Conservation (phyloP, 495 filamentous ascomycete genomes). For the Neurospora tetraspora region DNA sequence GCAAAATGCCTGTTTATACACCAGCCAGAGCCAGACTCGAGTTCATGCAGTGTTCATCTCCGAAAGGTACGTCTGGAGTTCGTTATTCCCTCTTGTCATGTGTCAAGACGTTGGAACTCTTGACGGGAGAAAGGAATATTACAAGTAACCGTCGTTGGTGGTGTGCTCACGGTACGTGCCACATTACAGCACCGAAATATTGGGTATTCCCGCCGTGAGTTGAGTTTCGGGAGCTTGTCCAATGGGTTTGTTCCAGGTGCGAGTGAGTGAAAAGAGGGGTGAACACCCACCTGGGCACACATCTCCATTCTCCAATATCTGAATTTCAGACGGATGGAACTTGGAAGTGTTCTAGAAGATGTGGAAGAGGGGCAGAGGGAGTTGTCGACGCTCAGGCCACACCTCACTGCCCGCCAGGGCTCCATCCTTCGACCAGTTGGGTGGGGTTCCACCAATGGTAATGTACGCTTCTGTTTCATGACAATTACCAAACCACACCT, state of each 20-base stretch:
- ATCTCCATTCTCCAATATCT: not conserved
- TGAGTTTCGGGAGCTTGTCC: no score
- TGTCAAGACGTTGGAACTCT: not conserved
- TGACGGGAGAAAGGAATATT: not conserved
- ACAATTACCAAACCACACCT: not conserved
- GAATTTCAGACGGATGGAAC: not conserved
- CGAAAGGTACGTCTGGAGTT: not conserved
- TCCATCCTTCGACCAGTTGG: not conserved
- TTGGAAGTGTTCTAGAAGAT: not conserved
- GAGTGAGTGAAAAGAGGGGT: not conserved
- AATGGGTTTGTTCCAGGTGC: not conserved
- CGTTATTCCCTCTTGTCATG: not conserved
- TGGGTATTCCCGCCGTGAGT: not conserved
- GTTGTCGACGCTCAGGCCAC: not conserved
- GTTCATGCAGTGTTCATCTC: not conserved
- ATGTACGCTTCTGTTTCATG: not conserved
- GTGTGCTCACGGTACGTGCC: not conserved
- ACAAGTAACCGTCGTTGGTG: not conserved
- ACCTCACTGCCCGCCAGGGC: not conserved
- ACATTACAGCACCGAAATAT: not conserved
- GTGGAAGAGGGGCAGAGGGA: not conserved
- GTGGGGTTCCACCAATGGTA: not conserved
- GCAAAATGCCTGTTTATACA: not conserved
- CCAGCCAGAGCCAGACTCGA: not conserved
- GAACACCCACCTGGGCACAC: not conserved